Conservation (phyloP, 257 asterid species). For the Rauvolfia tetraphylla region DNA sequence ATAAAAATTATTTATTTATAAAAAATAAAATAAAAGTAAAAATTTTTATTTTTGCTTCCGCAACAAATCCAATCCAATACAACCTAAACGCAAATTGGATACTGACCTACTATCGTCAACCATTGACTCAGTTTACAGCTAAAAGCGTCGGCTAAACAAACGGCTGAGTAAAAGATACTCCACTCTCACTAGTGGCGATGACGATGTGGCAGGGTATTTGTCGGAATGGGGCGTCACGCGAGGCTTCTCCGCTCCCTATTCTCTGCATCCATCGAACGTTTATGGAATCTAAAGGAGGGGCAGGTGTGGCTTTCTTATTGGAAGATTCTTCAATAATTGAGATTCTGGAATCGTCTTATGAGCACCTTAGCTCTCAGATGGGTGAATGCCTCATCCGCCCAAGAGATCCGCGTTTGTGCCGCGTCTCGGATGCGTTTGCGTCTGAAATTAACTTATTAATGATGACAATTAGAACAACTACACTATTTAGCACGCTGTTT, state of each 20-base stretch:
- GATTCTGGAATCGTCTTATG: slow-evolving; percentile 28
- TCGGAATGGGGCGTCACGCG: neutral
- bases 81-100: neutral
- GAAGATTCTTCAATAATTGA: slow-evolving; percentile 22
- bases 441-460: too few relatives aligned
- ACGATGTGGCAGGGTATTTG: slow-evolving; percentile 2
- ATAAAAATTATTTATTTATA: too few relatives aligned
- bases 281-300: slow-evolving; percentile 21
- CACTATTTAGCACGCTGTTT: neutral
- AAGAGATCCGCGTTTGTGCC: slow-evolving; percentile 7
- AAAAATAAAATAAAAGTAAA: too few relatives aligned
- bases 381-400: neutral
- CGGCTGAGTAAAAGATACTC: neutral
- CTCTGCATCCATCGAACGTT: slow-evolving; percentile 36
- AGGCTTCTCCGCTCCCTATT: slow-evolving; percentile 36
- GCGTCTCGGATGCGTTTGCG: slow-evolving; percentile 12
- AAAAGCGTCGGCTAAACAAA: neutral
- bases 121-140: neutral
- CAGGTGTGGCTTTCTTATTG: slow-evolving; percentile 17
- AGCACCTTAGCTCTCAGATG: neutral
- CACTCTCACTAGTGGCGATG: too few relatives aligned
- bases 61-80: too few relatives aligned
- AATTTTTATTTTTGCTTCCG: too few relatives aligned
- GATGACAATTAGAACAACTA: too few relatives aligned
- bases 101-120: neutral